Evolutionary conservation across 2,329 filamentous ascomycete genomes (phyloP), one percentile per base, ranked within the genome.

Genomic region (Beauveria bassiana): DNA sequence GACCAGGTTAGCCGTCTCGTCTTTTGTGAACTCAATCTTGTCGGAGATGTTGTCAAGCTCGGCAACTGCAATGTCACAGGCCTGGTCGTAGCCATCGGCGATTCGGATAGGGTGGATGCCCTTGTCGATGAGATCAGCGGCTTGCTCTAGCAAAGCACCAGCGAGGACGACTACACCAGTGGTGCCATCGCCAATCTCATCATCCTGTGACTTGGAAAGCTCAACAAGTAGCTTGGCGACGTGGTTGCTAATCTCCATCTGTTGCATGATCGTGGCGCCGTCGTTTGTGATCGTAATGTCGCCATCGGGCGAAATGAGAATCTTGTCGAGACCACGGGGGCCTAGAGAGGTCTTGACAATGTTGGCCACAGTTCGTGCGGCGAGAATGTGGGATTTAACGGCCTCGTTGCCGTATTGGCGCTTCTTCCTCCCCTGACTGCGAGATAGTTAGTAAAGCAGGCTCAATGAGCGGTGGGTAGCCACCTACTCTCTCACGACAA

Each of bases 251-350:
- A 99, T 93, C 80, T 99, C 95, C 95, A 99, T 99, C 84, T 96
- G 92, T 70, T 91, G 88, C 68, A 99, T 82, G 70, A 99, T 99
- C 51, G 95, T 99, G 61, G 96, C 96, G 71, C 95, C 95, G 79
- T 99, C 95, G 80, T 99, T 99, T 68, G 95, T 99, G 65, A 99
- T 92, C 65, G 95, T 99, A 75, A 99, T 99, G 77, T 99, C 95
- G 75, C 95, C 95, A 74, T 99, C 95, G 64, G 95, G 90, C 57
- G 95, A 99, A 70, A 99, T 99, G 69, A 99, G 85, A 73, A 99
- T 99, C 82, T 99, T 99, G 82, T 99, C 95, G 72, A 99, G 87
- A 66, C 95, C 95, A 69, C 95, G 89, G 60, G 95, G 95, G 56
- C 95, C 95, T 70, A 99, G 83, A 66, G 96, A 99, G 64, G 91